These are phyloP conservation scores for Cladosporium sp. DNA, from an alignment of 2,329 filamentous ascomycete species.

Conservation along the genomic window DNA sequence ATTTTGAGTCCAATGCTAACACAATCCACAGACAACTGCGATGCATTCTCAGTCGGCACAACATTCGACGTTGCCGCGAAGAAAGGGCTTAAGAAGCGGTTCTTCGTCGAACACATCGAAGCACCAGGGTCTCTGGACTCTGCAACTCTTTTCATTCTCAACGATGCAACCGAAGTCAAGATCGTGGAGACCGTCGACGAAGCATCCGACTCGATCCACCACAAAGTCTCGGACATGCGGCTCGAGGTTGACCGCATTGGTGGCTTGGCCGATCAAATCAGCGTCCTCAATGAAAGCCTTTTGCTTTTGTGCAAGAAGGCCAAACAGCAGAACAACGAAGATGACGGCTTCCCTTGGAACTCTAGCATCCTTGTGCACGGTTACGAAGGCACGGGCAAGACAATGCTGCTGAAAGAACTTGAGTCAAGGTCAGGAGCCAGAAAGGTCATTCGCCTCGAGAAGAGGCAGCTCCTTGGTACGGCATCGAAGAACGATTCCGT, in stretches of 20 bases:
- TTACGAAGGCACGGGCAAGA: constrained; percentile 82
- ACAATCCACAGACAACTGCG: constrained; percentile 53
- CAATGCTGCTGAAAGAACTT: constrained; percentile 68
- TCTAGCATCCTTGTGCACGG: constrained; percentile 74
- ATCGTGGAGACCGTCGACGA: constrained; percentile 13
- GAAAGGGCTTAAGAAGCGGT: constrained; percentile 60
- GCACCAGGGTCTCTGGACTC: constrained; percentile 27
- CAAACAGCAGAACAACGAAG: not conserved
- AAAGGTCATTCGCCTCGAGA: constrained; percentile 62
- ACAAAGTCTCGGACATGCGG: constrained; percentile 7
- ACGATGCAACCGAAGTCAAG: constrained; percentile 27
- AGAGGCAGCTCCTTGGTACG: constrained; percentile 40
- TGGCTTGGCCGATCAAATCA: constrained; percentile 65
- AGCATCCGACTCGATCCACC: constrained; percentile 19
- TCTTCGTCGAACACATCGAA: constrained; percentile 60
- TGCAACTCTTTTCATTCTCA: constrained; percentile 25
- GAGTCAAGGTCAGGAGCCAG: constrained; percentile 66
- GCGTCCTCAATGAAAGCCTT: constrained; percentile 67
- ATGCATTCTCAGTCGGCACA: constrained; percentile 69
- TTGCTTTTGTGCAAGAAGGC: constrained; percentile 29
- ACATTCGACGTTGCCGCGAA: constrained; percentile 64
- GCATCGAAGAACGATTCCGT: constrained; percentile 48
- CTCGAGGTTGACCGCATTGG: constrained; percentile 57
- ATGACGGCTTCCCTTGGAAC: constrained; percentile 18
- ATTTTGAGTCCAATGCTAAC: constrained; percentile 23